Evolutionary conservation across 176 grass and related monocot genomes (phyloP), one percentile per base, ranked within the genome.

Genomic region (Zea mays): DNA sequence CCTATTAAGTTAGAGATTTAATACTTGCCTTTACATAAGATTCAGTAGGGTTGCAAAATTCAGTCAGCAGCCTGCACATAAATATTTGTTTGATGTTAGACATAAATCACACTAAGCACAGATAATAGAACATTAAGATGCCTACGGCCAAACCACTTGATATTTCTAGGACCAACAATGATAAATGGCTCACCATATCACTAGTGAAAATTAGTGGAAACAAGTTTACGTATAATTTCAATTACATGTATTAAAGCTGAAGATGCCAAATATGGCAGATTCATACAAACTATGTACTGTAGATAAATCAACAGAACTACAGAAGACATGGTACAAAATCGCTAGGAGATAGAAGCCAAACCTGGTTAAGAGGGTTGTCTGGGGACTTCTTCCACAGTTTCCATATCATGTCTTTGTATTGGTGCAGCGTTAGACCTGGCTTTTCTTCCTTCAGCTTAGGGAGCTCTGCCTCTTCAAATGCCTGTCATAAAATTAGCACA

Each of bases 391-490:
- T 99, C 96, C 96, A 99, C 50, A 95, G 79, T 84, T 99, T 99
- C 96, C 96, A 99, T 81, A 99, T 87, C 96, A 99, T 99, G 56
- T 95, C 96, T 92, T 92, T 99, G 87, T 95, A 99, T 52, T 99
- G 92, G 21, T 99, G 77, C 43, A 99, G 75, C 1, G 87, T 95
- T 62, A 99, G 68, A 12, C 96, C 96, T 56, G 96, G 96, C 59
- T 99, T 99, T 90, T 99, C 96, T 89, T 86, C 96, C 87, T 99
- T 99, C 44, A 99, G 80, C 78, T 92, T 99, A 65, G 92, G 90
- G 33, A 99, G 90, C 65, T 99, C 96, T 51, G 74, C 89, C 82
- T 99, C 96, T 88, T 99, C 92, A 89, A 95, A 99, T 73, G 96
- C 96, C 96, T 88, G 41, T 35, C 13, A 65, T 15, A 63, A 63